Evolutionary conservation across 371 early-diverging fungal species (phyloP).

Genomic region (Funneliformis caledonium): DNA sequence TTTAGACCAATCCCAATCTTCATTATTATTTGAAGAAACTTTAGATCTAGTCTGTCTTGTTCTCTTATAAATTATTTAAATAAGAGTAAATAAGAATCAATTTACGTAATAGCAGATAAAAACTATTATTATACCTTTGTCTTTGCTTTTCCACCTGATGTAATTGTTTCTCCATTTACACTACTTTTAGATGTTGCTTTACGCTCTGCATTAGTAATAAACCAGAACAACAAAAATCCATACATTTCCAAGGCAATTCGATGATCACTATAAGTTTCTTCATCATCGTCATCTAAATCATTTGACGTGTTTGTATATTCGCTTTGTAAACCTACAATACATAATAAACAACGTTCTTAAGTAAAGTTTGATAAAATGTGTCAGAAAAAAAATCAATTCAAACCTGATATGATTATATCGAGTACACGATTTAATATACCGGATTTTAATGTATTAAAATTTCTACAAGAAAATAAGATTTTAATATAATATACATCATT

Average conservation of each 20-base stretch:
- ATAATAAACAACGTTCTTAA: constrained; percentile 40
- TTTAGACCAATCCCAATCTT: constrained; percentile 62
- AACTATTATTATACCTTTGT: constrained; percentile 41
- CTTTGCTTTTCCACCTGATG: constrained; percentile 43
- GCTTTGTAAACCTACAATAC: constrained; percentile 61
- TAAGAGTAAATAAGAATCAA: constrained; percentile 36
- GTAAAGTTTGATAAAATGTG: constrained; percentile 41
- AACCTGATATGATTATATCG: constrained; percentile 42
- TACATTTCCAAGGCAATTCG: constrained; percentile 73
- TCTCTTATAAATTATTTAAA: constrained; percentile 40
- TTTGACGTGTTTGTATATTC: constrained; percentile 62
- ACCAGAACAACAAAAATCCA: constrained; percentile 77
- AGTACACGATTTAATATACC: neutral
- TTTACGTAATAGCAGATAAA: constrained; percentile 3
- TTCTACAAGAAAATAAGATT: constrained; percentile 8
- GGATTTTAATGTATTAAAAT: constrained; percentile 30
- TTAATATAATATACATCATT: neutral
- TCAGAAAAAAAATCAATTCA: constrained; percentile 41
- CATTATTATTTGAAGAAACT: constrained; percentile 26
- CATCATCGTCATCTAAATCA: constrained; percentile 66
- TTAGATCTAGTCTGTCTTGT: constrained; percentile 38
- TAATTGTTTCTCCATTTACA: constrained; percentile 39
- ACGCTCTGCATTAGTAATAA: constrained; percentile 67
- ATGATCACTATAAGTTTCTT: constrained; percentile 66
- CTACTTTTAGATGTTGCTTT: constrained; percentile 50